These are phyloP conservation scores for Rosa lucieae DNA, from an alignment of 306 rosid genomes.

Conservation along the genomic window DNA sequence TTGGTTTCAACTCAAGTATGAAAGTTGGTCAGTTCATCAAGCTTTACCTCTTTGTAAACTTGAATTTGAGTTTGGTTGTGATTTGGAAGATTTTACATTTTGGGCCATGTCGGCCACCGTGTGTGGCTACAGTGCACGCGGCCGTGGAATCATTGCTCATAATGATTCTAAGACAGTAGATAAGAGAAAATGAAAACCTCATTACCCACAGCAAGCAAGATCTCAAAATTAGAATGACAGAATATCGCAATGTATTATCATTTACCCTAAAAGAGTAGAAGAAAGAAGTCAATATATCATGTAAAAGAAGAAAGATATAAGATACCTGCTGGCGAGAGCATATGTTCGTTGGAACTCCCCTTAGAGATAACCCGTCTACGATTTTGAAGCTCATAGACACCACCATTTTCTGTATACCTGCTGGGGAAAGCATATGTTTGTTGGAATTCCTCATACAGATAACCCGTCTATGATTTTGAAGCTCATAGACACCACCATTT, in stretches of 20 bases:
- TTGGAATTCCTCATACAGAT: background rate
- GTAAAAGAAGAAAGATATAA: background rate
- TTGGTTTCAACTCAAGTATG: no score
- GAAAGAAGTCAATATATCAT: background rate
- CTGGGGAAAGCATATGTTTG: conserved; percentile 16
- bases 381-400: background rate
- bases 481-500: conserved; percentile 17
- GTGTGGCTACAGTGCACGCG: no score
- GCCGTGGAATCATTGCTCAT: no score
- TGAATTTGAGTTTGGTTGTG: no score
- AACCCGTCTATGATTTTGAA: conserved; percentile 24
- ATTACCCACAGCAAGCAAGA: background rate
- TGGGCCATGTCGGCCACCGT: no score
- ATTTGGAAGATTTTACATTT: no score
- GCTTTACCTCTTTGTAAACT: no score
- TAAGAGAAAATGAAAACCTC: no score
- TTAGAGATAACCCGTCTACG: conserved; percentile 33
- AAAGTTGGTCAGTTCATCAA: no score
- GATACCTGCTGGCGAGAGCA: conserved; percentile 39
- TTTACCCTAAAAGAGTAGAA: background rate
- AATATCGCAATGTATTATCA: background rate
- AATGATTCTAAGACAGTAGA: no score
- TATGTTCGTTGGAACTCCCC: conserved; percentile 20
- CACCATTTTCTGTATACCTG: conserved; percentile 30
- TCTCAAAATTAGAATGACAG: background rate